phyloP scores from a whole-genome alignment of 169 alveolate genomes.

The Plasmodium falciparum region DNA sequence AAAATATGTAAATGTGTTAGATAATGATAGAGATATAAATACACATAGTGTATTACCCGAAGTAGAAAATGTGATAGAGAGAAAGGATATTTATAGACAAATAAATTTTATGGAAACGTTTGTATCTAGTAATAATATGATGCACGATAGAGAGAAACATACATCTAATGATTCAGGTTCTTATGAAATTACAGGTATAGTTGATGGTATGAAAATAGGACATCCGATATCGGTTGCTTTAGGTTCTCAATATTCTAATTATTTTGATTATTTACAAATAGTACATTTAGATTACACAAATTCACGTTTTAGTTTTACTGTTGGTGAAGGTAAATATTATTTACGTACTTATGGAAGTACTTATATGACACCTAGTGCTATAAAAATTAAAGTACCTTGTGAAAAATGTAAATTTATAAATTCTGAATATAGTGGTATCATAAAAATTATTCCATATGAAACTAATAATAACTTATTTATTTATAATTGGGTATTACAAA shows the following conservation, averaged over 20 bases:
- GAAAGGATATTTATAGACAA: conserved; percentile 8
- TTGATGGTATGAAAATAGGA: conserved; percentile 75
- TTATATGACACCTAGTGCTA: conserved; percentile 84
- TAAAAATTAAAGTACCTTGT: conserved; percentile 79
- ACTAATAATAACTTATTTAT: conserved; percentile 69
- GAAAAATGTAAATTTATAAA: conserved; percentile 77
- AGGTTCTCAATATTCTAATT: conserved; percentile 82
- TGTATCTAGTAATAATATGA: conserved; percentile 29
- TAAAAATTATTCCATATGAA: conserved; percentile 47
- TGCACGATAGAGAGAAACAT: conserved; percentile 37
- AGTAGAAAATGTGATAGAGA: background rate
- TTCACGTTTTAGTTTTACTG: conserved; percentile 76
- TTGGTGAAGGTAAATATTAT: conserved; percentile 80
- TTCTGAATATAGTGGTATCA: conserved; percentile 12
- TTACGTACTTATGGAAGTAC: conserved; percentile 82
- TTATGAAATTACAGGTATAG: conserved; percentile 78
- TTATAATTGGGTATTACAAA: conserved; percentile 82
- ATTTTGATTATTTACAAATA: conserved; percentile 81
- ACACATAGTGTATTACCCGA: background rate
- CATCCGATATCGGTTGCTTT: conserved; percentile 84
- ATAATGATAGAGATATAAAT: background rate
- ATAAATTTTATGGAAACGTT: conserved; percentile 46
- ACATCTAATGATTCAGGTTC: background rate
- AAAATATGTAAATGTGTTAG: background rate
- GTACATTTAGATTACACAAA: conserved; percentile 33